Conservation (phyloP, 2,329 filamentous ascomycete species). For the Stachybotrys chartarum region DNA sequence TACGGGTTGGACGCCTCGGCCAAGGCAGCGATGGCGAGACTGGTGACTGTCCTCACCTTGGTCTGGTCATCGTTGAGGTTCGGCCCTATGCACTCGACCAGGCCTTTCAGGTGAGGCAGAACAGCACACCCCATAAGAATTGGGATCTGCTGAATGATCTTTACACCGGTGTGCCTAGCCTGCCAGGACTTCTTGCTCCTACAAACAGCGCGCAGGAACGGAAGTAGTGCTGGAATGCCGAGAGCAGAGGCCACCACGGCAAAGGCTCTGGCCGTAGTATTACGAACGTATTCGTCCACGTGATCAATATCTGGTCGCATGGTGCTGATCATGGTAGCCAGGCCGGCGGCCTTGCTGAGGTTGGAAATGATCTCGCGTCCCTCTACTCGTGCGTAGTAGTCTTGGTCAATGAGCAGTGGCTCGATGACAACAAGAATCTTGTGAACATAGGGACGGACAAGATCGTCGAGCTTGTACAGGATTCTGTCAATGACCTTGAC, state of each 20-base stretch:
- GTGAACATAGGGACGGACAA: conserved; percentile 93
- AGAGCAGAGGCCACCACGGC: conserved; percentile 94
- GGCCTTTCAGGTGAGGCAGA: conserved; percentile 85
- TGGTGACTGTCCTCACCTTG: conserved; percentile 94
- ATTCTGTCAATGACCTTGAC: conserved; percentile 99
- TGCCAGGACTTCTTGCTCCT: conserved; percentile 99
- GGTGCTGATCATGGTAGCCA: conserved; percentile 98
- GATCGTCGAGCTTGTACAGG: conserved; percentile 94
- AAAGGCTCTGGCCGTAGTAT: conserved; percentile 94
- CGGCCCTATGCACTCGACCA: conserved; percentile 93
- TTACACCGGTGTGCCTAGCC: conserved; percentile 93
- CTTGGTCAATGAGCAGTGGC: conserved; percentile 96
- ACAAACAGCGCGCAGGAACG: conserved; percentile 92
- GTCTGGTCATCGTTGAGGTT: conserved; percentile 97
- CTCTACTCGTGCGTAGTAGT: conserved; percentile 97
- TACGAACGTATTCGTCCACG: conserved; percentile 95
- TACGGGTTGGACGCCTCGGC: conserved; percentile 97
- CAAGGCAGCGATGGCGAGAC: conserved; percentile 86
- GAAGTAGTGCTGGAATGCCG: conserved; percentile 88
- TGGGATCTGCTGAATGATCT: conserved; percentile 98
- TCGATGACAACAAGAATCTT: conserved; percentile 99
- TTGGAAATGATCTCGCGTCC: conserved; percentile 99
- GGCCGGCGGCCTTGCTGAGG: conserved; percentile 88
- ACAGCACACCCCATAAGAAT: conserved; percentile 98
- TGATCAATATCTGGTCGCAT: conserved; percentile 99